phyloP scores from a whole-genome alignment of 2,329 filamentous ascomycete species.

The Neocatenulostroma microsporum region DNA sequence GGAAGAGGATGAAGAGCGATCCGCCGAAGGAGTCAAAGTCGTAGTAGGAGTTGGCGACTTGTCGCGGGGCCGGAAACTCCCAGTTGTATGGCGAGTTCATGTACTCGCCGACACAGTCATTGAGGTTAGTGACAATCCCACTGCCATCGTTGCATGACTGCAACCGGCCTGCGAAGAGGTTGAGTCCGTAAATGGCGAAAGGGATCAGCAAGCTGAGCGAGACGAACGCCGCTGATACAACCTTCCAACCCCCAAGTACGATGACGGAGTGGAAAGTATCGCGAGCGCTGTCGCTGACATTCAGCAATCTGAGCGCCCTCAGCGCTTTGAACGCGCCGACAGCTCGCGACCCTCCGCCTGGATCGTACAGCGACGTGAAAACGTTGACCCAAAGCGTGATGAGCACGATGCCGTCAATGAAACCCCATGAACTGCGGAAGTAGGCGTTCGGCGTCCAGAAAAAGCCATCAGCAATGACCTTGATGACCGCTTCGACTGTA shows the following conservation, averaged over 20 bases:
- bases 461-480: slow-evolving; percentile 89
- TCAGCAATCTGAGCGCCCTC: slow-evolving; percentile 80
- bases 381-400: slow-evolving; percentile 95
- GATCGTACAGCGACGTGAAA: slow-evolving; percentile 68
- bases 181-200: slow-evolving; percentile 92
- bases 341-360: slow-evolving; percentile 77
- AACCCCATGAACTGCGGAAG: slow-evolving; percentile 90
- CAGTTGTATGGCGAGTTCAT: slow-evolving; percentile 70
- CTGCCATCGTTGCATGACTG: slow-evolving; percentile 66
- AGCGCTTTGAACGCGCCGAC: slow-evolving; percentile 97
- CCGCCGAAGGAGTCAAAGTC: slow-evolving; percentile 94
- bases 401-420: slow-evolving; percentile 87
- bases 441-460: slow-evolving; percentile 98
- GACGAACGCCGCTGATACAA: slow-evolving; percentile 84
- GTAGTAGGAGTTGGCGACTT: slow-evolving; percentile 71
- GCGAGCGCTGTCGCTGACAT: slow-evolving; percentile 90
- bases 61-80: slow-evolving; percentile 74
- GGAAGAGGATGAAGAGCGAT: slow-evolving; percentile 91
- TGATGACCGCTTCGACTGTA: slow-evolving; percentile 76
- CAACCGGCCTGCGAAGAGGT: slow-evolving; percentile 81
- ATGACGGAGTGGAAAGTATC: slow-evolving; percentile 97
- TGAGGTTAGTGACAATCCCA: slow-evolving; percentile 50
- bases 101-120: slow-evolving; percentile 79
- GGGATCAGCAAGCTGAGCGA: slow-evolving; percentile 90
- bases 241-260: slow-evolving; percentile 88